These are phyloP conservation scores for Linum usitatissimum DNA, from an alignment of 345 rosid species.

Conservation along the genomic window DNA sequence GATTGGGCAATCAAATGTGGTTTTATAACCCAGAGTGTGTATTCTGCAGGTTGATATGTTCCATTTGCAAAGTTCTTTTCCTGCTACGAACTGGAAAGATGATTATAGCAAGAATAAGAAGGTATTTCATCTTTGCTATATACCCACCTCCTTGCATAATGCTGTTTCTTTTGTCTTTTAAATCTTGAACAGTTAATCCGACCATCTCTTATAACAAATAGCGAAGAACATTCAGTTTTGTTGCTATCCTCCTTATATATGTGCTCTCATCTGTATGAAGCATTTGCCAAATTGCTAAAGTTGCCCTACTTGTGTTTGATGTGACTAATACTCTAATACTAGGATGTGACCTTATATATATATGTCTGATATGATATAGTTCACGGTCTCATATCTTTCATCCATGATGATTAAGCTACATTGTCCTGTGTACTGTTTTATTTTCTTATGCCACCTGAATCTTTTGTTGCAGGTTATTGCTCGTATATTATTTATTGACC, in stretches of 20 bases:
- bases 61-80: constrained; percentile 54
- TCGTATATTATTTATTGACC: constrained; percentile 80
- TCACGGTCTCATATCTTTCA: background rate
- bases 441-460: background rate
- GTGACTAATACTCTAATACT: background rate
- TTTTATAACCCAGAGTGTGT: background rate
- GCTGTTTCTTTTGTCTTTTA: background rate
- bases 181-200: background rate
- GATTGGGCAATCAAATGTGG: background rate
- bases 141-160: background rate
- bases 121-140: constrained; percentile 27
- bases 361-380: no score
- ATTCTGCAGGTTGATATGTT: constrained; percentile 67
- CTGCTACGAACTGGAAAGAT: constrained; percentile 68
- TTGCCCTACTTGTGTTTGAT: background rate
- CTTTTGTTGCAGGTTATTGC: constrained; percentile 64
- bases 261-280: background rate
- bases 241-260: background rate
- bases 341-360: no score
- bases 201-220: background rate
- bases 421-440: background rate
- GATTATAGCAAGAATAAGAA: constrained; percentile 62
- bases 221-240: background rate
- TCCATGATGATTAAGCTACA: background rate
- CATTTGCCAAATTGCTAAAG: background rate